A percentile compares a stretch with the other conserved stretches of the same genome.
These are phyloP conservation scores for Penicillium sp. DNA, from an alignment of 2,329 filamentous ascomycete genomes.

Conservation along the genomic window DNA sequence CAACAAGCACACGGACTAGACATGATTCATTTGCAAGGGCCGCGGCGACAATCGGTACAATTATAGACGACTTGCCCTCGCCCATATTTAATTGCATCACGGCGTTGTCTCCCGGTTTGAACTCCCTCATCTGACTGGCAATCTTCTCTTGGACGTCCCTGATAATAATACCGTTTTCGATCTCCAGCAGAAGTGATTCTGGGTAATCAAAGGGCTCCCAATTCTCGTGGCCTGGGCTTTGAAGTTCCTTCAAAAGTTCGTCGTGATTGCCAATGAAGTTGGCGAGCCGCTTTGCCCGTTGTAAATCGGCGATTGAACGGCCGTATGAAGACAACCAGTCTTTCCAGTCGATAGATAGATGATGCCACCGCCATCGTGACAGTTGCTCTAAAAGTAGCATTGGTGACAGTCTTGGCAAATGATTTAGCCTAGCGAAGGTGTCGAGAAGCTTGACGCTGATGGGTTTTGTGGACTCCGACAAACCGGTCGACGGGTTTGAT, in stretches of 20 bases:
- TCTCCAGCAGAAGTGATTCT: constrained; percentile 63
- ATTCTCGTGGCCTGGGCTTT: constrained; percentile 55
- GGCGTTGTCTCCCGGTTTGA: constrained; percentile 44
- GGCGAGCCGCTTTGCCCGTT: constrained; percentile 31
- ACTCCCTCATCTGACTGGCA: constrained; percentile 54
- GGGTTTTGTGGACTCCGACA: not conserved
- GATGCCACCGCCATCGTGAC: constrained; percentile 11
- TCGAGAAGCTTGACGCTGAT: not conserved
- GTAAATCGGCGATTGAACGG: constrained; percentile 28
- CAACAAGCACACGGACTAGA: constrained; percentile 59
- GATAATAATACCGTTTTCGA: constrained; percentile 63
- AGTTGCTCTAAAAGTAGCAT: constrained; percentile 26
- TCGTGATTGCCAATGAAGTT: constrained; percentile 10
- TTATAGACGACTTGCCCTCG: constrained; percentile 68
- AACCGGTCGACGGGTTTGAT: not conserved
- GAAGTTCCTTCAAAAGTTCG: constrained; percentile 35
- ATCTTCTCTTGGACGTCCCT: constrained; percentile 60
- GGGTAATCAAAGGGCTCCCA: constrained; percentile 56
- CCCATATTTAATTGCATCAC: constrained; percentile 72
- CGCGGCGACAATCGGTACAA: constrained; percentile 63
- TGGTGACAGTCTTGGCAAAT: constrained; percentile 22
- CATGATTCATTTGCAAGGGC: constrained; percentile 50
- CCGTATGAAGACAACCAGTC: constrained; percentile 26
- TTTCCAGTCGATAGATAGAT: constrained; percentile 7
- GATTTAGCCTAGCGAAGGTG: not conserved